Conservation (phyloP, 148 eudicot species). For the Cornus controversa region DNA sequence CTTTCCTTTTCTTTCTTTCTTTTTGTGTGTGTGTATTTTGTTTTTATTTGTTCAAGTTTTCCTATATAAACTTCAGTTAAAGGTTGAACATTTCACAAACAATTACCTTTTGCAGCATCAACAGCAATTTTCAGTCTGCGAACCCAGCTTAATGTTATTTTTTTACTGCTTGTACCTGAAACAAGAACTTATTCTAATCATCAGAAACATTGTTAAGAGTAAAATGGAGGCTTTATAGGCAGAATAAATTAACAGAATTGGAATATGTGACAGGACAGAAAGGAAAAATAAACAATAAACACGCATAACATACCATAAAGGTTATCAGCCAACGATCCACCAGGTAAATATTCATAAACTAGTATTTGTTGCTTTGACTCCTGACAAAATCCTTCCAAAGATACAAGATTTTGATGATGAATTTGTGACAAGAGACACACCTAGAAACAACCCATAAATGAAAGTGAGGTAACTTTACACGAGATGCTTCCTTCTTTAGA, state of each 20-base stretch:
- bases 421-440: slow-evolving; percentile 71
- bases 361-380: slow-evolving; percentile 76
- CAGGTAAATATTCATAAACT: slow-evolving; percentile 72
- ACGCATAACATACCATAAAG: slow-evolving; percentile 53
- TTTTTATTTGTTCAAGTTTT: not conserved
- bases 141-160: slow-evolving; percentile 65
- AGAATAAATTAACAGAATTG: not conserved
- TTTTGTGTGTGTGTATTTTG: too few relatives aligned
- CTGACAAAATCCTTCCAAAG: slow-evolving; percentile 75
- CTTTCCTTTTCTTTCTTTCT: too few relatives aligned
- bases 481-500: not conserved
- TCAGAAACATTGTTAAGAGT: not conserved
- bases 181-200: not conserved
- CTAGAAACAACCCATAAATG: slow-evolving; percentile 27
- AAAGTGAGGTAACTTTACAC: not conserved
- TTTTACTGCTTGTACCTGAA: slow-evolving; percentile 61
- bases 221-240: not conserved
- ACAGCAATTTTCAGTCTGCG: slow-evolving; percentile 79
- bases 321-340: slow-evolving; percentile 88
- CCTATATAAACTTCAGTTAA: not conserved
- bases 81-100: not conserved
- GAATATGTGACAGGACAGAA: not conserved
- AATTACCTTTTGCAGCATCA: slow-evolving; percentile 84
- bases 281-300: not conserved
- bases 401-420: slow-evolving; percentile 72